phyloP scores from a whole-genome alignment of 2,329 filamentous ascomycete genomes.

The Harringtonia lauricola region DNA sequence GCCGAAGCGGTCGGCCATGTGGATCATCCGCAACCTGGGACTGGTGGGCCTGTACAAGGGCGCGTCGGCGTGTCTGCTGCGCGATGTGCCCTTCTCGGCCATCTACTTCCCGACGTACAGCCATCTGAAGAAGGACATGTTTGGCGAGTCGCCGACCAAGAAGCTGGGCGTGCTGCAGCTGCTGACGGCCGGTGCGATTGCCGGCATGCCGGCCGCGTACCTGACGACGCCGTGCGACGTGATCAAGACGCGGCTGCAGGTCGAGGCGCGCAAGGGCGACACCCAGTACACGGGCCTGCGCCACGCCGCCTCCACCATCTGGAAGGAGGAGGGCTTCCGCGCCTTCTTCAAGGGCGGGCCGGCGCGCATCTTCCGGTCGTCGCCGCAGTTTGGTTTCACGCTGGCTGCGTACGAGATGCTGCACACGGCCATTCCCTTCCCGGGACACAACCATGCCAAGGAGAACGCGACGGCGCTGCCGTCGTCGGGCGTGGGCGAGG shows the following conservation, averaged over 20 bases:
- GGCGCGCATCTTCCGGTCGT: slow-evolving; percentile 87
- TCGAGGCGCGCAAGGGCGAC: slow-evolving; percentile 94
- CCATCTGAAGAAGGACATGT: slow-evolving; percentile 87
- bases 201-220: slow-evolving; percentile 85
- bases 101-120: slow-evolving; percentile 98
- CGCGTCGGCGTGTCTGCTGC: slow-evolving; percentile 83
- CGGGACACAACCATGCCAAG: slow-evolving; percentile 35
- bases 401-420: slow-evolving; percentile 90
- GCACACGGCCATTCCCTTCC: slow-evolving; percentile 69
- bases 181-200: slow-evolving; percentile 87
- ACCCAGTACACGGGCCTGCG: slow-evolving; percentile 76
- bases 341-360: slow-evolving; percentile 99
- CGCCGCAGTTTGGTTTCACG: slow-evolving; percentile 96
- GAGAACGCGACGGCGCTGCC: slow-evolving; percentile 32
- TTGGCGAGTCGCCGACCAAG: slow-evolving; percentile 79
- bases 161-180: slow-evolving; percentile 86
- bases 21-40: slow-evolving; percentile 94
- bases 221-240: slow-evolving; percentile 96
- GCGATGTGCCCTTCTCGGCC: slow-evolving; percentile 94
- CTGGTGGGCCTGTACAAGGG: slow-evolving; percentile 94
- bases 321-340: slow-evolving; percentile 81
- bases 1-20: slow-evolving; percentile 86
- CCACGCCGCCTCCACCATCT: slow-evolving; percentile 75
- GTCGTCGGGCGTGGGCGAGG: neutral
- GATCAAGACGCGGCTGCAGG: slow-evolving; percentile 97